Evolutionary conservation across 176 grass and related monocot species (phyloP).

Genomic region (Musa itinerans): DNA sequence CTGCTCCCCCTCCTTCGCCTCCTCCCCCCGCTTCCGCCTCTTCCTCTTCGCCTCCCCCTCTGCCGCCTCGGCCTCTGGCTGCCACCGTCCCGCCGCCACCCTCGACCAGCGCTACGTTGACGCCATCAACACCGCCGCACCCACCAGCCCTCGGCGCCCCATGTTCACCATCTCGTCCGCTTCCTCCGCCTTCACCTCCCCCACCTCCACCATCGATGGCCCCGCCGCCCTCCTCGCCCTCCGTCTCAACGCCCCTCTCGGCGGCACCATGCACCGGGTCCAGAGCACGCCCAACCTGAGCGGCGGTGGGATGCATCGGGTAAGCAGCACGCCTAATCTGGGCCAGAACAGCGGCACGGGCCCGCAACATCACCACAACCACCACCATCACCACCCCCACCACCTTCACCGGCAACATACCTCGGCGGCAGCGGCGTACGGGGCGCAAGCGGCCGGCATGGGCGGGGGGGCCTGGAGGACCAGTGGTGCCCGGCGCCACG

Average conservation of each 20-base stretch:
- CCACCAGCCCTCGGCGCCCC: conserved; percentile 7
- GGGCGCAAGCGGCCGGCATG: neutral
- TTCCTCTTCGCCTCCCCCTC: conserved; percentile 29
- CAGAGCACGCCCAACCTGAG: conserved; percentile 48
- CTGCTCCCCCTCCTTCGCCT: conserved; percentile 21
- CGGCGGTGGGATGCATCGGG: conserved; percentile 17
- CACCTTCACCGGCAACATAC: neutral
- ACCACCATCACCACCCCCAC: neutral
- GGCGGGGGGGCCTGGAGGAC: neutral
- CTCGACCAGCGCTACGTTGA: conserved; percentile 23
- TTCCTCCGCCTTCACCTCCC: conserved; percentile 43
- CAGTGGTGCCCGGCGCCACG: conserved; percentile 17
- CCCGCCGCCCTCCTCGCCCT: neutral
- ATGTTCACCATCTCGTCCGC: conserved; percentile 5
- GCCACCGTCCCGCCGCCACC: neutral
- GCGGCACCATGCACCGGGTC: conserved; percentile 36
- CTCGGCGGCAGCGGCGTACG: too few relatives aligned
- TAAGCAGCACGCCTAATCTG: conserved; percentile 11
- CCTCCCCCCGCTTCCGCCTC: conserved; percentile 61
- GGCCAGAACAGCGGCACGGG: conserved; percentile 1
- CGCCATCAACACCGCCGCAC: conserved; percentile 10
- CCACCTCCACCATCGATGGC: conserved; percentile 27
- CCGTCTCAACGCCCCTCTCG: neutral
- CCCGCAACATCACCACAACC: neutral
- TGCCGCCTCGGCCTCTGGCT: neutral